These are phyloP conservation scores for Melampsora larici-populina DNA, from an alignment of 1,284 basidiomycete genomes.

Conservation along the genomic window DNA sequence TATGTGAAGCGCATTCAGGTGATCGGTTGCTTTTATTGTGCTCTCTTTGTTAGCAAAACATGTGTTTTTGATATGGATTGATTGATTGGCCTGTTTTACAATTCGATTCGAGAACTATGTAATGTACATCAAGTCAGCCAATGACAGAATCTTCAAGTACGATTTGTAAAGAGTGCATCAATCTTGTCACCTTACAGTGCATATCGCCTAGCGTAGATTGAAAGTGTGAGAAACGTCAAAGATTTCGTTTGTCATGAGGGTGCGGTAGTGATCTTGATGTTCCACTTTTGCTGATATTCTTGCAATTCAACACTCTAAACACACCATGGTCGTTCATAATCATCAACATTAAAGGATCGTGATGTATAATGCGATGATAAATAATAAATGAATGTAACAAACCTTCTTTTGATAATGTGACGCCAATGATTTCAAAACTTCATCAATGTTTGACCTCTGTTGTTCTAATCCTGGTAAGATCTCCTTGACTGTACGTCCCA, in stretches of 20 bases:
- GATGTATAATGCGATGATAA: background rate
- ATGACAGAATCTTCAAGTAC: no score
- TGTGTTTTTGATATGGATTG: no score
- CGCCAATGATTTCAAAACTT: conserved; percentile 46
- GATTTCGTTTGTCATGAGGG: conserved; percentile 5
- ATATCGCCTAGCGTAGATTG: no score
- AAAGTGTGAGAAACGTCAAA: no score
- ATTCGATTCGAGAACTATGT: no score
- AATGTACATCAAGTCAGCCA: no score
- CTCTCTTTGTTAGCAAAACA: no score
- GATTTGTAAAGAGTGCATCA: no score
- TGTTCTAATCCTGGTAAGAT: conserved; percentile 84
- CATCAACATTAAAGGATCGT: background rate
- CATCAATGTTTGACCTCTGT: conserved; percentile 71
- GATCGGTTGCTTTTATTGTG: no score
- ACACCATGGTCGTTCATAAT: background rate
- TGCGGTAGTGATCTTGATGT: conserved; percentile 28
- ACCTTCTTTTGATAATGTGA: conserved; percentile 42
- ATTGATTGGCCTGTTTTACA: no score
- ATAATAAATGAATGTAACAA: background rate
- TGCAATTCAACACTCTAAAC: conserved; percentile 27
- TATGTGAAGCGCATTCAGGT: no score
- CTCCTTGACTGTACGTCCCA: conserved; percentile 92
- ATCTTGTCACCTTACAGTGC: no score
- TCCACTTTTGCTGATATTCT: conserved; percentile 42